Base-by-base conservation (phyloP, 768 basidiomycete species). In the Kwoniella botswanensis region DNA sequence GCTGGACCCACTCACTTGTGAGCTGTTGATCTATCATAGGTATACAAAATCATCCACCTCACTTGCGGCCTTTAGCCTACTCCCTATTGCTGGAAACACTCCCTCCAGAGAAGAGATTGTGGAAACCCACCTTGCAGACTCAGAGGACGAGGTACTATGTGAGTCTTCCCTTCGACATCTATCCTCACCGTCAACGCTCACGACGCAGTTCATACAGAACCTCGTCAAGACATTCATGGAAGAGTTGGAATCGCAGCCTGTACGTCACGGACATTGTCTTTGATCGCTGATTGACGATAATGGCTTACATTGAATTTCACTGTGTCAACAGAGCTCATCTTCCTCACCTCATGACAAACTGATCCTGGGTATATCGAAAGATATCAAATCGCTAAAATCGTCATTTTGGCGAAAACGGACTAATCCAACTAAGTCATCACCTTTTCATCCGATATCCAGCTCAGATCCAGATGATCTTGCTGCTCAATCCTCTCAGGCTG, bases 21-120 rank as follows among this genome's bases (percentile, higher is more conserved):
- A 29, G 29, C 29, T 2, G 2, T 29, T 29, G 29, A 29, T 29
- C 26, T 43, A n/a, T 17, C 15, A 6, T 43, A 82, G 82, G 82
- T 21, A 82, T 82, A 17, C 82, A 80, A 0, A 65, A 75, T 12
- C 67, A 76, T 42, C 82, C 81, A 3, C 74, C 70, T n/a, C 81
- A 82, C 53, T 74, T 82, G 9, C 67, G 82, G 26, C 80, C 81
- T 6, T 46, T 80, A 53, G 66, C 79, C 1, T 83, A 77, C 41
- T 72, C 74, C 1, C 22, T 82, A 3, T 58, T 83, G 3, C 71
- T 83, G n/a, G 81, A 75, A 13, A 67, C 71, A 0, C 46, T 79
- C 4, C 74, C 77, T 4, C 26, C 65, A 3, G 59, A 80, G 15
- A 80, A 81, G 63, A 12, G 53, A 2, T 6, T 15, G 21, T 83